These are phyloP conservation scores for Nemania sp. DNA, from an alignment of 2,329 filamentous ascomycete genomes.

Conservation along the genomic window DNA sequence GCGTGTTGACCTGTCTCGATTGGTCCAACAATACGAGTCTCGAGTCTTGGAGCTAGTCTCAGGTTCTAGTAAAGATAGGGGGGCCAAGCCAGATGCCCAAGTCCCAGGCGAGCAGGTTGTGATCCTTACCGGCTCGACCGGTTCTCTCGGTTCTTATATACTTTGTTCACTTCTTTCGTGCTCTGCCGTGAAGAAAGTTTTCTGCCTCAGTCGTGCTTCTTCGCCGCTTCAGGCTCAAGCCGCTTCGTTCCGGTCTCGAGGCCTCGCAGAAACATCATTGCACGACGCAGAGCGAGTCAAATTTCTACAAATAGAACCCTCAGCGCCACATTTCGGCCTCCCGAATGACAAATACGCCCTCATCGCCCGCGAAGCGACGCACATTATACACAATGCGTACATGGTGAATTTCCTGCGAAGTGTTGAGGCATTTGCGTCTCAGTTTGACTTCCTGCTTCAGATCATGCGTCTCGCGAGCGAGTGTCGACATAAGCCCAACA, in stretches of 20 bases:
- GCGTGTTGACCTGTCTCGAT: too few relatives aligned
- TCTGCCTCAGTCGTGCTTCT: constrained; percentile 16
- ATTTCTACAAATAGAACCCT: constrained; percentile 23
- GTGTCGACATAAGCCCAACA: constrained; percentile 8
- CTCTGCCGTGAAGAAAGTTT: constrained; percentile 6
- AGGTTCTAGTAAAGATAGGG: background rate
- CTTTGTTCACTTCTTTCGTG: constrained; percentile 11
- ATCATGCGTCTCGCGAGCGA: constrained; percentile 22
- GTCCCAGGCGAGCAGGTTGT: background rate
- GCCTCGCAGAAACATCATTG: background rate
- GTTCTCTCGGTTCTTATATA: constrained; percentile 21
- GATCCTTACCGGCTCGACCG: constrained; percentile 17
- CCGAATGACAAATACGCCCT: constrained; percentile 10
- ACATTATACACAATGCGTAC: constrained; percentile 32
- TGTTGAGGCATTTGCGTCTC: constrained; percentile 27
- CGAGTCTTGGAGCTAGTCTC: background rate
- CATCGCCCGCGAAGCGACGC: constrained; percentile 22
- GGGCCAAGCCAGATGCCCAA: background rate
- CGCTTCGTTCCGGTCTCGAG: constrained; percentile 10
- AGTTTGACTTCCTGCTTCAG: constrained; percentile 19
- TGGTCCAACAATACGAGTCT: background rate
- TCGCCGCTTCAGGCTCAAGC: background rate
- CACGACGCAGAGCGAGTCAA: constrained; percentile 15
- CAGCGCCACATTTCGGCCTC: constrained; percentile 26
- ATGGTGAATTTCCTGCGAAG: constrained; percentile 33